Percentiles rank a stretch among this genome's conserved stretches.
Conservation (phyloP, 768 basidiomycete genomes). For the Agaricus subrufescens region DNA sequence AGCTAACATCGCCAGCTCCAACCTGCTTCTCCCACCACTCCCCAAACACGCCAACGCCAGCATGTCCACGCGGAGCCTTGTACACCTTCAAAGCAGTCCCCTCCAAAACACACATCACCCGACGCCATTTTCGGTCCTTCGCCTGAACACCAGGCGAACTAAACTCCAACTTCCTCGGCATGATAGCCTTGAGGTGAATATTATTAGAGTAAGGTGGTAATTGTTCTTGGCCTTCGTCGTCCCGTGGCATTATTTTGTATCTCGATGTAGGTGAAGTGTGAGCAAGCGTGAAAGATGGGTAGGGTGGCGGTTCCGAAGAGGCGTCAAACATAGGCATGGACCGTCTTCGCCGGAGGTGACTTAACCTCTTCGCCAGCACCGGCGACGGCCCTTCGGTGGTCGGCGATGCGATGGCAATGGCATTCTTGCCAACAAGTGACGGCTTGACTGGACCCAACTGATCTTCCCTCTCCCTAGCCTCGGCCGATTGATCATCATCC, state of each 20-base stretch:
- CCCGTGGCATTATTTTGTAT: constrained; percentile 39
- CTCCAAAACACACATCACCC: constrained; percentile 83
- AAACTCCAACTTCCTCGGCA: constrained; percentile 96
- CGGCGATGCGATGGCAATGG: neutral
- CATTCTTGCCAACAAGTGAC: neutral
- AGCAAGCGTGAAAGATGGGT: constrained; percentile 37
- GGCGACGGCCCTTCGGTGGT: neutral
- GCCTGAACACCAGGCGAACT: constrained; percentile 78
- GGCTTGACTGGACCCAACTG: neutral
- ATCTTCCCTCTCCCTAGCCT: neutral
- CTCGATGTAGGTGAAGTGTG: constrained; percentile 14
- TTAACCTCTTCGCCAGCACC: constrained; percentile 15
- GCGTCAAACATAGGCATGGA: constrained; percentile 68
- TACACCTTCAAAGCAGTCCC: constrained; percentile 88
- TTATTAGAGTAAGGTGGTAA: constrained; percentile 81
- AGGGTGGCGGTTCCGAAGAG: constrained; percentile 62
- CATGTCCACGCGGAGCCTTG: constrained; percentile 37
- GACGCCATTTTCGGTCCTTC: constrained; percentile 87
- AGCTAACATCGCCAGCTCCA: constrained; percentile 59
- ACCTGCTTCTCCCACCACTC: constrained; percentile 79
- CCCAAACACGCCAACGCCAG: constrained; percentile 50
- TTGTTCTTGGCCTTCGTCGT: constrained; percentile 82
- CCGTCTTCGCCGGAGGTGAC: constrained; percentile 49
- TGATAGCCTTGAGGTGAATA: constrained; percentile 72
- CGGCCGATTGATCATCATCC: neutral